A percentile compares a stretch with the other conserved stretches of the same genome.
Conservation (phyloP, 139 green algal species). For the Raphidocelis subcapitata region DNA sequence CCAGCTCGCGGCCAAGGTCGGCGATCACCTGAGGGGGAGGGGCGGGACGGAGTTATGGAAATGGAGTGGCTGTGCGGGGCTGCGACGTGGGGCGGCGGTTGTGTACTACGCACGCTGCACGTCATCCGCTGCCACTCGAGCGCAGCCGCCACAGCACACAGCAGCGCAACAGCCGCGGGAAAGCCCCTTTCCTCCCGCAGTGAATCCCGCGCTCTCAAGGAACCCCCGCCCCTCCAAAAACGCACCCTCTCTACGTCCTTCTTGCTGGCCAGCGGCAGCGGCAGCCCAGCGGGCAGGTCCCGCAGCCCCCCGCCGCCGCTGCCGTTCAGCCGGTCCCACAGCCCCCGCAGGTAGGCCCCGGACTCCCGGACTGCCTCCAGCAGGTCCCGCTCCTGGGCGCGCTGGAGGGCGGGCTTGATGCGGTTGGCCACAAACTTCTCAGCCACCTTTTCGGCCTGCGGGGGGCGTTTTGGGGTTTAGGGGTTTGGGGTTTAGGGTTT, state of each 20-base stretch:
- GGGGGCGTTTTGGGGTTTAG: no score
- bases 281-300: slow-evolving; percentile 45
- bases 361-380: slow-evolving; percentile 49
- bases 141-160: background rate
- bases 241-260: slow-evolving; percentile 52
- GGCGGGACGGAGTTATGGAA: no score
- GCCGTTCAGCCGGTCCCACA: slow-evolving; percentile 85
- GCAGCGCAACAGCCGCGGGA: background rate
- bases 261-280: slow-evolving; percentile 41
- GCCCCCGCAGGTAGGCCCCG: slow-evolving; percentile 53
- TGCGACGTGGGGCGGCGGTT: no score
- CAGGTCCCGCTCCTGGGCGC: slow-evolving; percentile 47
- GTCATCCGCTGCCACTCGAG: no score
- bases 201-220: background rate
- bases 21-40: slow-evolving; percentile 41
- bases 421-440: slow-evolving; percentile 69
- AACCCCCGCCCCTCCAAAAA: background rate
- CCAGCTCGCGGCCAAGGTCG: slow-evolving; percentile 61
- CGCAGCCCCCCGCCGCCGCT: slow-evolving; percentile 17
- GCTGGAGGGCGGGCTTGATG: slow-evolving; percentile 70
- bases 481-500: no score
- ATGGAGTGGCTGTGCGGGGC: no score
- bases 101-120: no score
- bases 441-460: slow-evolving; percentile 66
- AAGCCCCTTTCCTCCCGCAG: background rate